Conservation (phyloP, 768 basidiomycete genomes). For the Kwoniella heveanensis region DNA sequence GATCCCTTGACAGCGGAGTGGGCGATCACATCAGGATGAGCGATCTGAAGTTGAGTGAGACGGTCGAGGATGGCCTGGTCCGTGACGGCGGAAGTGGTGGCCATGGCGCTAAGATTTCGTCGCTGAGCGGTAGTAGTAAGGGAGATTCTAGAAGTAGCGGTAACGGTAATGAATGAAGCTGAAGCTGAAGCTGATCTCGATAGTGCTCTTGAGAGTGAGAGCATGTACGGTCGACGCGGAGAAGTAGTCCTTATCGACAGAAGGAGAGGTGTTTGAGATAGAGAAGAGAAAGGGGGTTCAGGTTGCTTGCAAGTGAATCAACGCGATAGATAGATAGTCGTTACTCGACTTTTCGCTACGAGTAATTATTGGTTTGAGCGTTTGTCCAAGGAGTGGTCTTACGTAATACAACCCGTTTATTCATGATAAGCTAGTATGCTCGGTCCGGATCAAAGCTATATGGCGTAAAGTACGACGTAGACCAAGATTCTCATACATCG, state of each 20-base stretch:
- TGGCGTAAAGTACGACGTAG: too few species aligned
- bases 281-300: background rate
- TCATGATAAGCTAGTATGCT: too few species aligned
- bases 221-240: slow-evolving; percentile 3
- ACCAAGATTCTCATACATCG: slow-evolving; percentile 1
- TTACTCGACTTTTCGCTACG: slow-evolving; percentile 1
- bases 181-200: slow-evolving; percentile 1
- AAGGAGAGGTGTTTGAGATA: background rate
- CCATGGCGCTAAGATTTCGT: slow-evolving; percentile 17
- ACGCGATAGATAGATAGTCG: background rate
- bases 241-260: too few species aligned
- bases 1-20: slow-evolving; percentile 71
- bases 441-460: background rate
- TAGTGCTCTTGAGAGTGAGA: slow-evolving; percentile 1
- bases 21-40: slow-evolving; percentile 53
- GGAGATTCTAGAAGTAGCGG: background rate
- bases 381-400: background rate
- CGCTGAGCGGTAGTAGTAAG: background rate
- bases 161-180: background rate
- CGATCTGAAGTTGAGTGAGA: slow-evolving; percentile 34
- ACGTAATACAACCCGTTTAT: background rate
- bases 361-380: slow-evolving; percentile 1
- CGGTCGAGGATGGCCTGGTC: slow-evolving; percentile 35
- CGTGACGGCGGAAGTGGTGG: slow-evolving; percentile 29
- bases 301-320: background rate